Conservation (phyloP, 2,329 filamentous ascomycete genomes). For the Amylocarpus encephaloides region DNA sequence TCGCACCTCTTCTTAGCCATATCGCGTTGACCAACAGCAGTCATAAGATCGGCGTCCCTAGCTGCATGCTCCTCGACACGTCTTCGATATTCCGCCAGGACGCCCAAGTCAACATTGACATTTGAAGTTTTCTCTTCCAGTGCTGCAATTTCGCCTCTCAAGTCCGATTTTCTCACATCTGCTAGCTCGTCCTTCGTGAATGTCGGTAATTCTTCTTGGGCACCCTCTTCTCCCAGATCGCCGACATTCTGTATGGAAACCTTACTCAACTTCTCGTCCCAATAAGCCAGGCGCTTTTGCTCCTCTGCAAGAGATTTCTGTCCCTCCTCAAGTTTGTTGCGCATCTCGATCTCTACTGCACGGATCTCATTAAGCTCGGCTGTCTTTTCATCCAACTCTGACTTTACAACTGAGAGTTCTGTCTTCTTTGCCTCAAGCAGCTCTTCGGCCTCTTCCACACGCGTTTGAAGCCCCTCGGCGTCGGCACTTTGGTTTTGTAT, state of each 20-base stretch:
- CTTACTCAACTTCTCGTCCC: slow-evolving; percentile 85
- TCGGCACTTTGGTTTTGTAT: slow-evolving; percentile 70
- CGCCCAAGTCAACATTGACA: slow-evolving; percentile 79
- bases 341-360: slow-evolving; percentile 93
- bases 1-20: slow-evolving; percentile 87
- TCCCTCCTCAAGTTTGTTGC: slow-evolving; percentile 94
- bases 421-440: slow-evolving; percentile 72
- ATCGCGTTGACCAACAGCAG: slow-evolving; percentile 73
- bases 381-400: slow-evolving; percentile 79
- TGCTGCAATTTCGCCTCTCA: slow-evolving; percentile 59
- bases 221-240: slow-evolving; percentile 54
- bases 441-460: slow-evolving; percentile 77
- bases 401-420: slow-evolving; percentile 72
- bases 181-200: slow-evolving; percentile 68
- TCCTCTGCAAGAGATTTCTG: slow-evolving; percentile 84
- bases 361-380: slow-evolving; percentile 82
- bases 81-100: slow-evolving; percentile 82
- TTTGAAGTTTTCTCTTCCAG: slow-evolving; percentile 75
- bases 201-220: slow-evolving; percentile 59
- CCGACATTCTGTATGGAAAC: slow-evolving; percentile 75
- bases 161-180: slow-evolving; percentile 57
- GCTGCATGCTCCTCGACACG: slow-evolving; percentile 76
- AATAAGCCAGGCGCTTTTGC: slow-evolving; percentile 75
- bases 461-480: slow-evolving; percentile 64
- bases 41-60: slow-evolving; percentile 76